A percentile compares a stretch with the other conserved stretches of the same genome.
phyloP scores from a whole-genome alignment of 2,329 filamentous ascomycete genomes.

The Penicillium corylophilum region DNA sequence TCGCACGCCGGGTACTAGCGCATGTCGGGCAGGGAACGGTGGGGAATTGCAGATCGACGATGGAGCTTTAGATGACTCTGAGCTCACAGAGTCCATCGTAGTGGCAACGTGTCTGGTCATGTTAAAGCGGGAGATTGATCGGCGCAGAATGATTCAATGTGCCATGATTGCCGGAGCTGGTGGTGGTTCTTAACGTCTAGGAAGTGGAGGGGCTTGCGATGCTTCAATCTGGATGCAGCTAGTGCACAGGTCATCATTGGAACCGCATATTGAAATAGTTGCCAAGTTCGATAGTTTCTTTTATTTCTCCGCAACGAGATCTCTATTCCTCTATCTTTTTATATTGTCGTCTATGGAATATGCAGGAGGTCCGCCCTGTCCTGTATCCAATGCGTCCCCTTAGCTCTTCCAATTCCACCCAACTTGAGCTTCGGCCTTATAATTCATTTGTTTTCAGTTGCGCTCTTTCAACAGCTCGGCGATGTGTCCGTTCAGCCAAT shows the following conservation, averaged over 20 bases:
- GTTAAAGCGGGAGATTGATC: slow-evolving; percentile 66
- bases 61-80: slow-evolving; percentile 29
- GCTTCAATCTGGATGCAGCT: too few relatives aligned
- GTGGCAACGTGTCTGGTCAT: slow-evolving; percentile 60
- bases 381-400: neutral
- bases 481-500: slow-evolving; percentile 49
- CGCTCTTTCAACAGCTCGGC: slow-evolving; percentile 27
- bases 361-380: neutral
- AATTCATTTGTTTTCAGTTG: slow-evolving; percentile 9
- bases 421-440: neutral
- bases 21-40: slow-evolving; percentile 42
- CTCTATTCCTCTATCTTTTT: neutral
- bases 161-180: slow-evolving; percentile 39
- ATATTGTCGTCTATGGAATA: neutral
- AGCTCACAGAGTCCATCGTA: slow-evolving; percentile 50
- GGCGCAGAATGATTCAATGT: slow-evolving; percentile 54
- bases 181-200: slow-evolving; percentile 5
- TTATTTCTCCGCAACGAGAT: neutral
- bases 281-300: neutral
- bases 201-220: too few relatives aligned
- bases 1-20: slow-evolving; percentile 40
- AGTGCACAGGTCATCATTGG: too few relatives aligned
- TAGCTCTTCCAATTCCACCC: neutral
- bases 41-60: slow-evolving; percentile 54
- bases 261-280: too few relatives aligned